Evolutionary conservation across 2,329 filamentous ascomycete genomes (phyloP).

Genomic region (Botrytis fragariae): DNA sequence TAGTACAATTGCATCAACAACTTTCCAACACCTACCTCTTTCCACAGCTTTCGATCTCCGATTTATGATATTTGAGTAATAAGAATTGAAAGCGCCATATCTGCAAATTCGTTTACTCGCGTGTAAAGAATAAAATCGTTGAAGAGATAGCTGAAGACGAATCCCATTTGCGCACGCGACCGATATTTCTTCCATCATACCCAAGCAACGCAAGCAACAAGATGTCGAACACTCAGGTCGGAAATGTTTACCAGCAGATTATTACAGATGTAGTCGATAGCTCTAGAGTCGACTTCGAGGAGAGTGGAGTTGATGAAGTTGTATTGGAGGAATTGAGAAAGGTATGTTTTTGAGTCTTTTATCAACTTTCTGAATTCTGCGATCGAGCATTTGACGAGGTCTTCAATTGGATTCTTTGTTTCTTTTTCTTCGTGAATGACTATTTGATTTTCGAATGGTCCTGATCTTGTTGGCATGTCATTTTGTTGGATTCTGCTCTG

Average conservation of each 20-base stretch:
- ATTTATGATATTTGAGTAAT: neutral
- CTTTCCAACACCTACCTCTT: neutral
- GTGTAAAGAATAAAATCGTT: neutral
- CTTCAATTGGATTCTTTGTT: neutral
- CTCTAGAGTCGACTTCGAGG: slow-evolving; percentile 93
- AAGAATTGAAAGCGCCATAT: neutral
- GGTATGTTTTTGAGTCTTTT: slow-evolving; percentile 57
- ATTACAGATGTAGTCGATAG: slow-evolving; percentile 86
- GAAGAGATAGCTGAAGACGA: neutral
- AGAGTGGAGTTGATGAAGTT: slow-evolving; percentile 84
- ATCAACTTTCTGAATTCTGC: neutral
- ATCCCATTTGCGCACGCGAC: neutral
- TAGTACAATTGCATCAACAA: neutral
- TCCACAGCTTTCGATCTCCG: neutral
- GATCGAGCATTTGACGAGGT: slow-evolving; percentile 9
- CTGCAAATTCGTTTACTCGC: slow-evolving; percentile 11
- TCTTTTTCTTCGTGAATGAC: slow-evolving; percentile 9
- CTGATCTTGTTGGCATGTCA: neutral
- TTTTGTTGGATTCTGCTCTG: neutral
- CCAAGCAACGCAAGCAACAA: slow-evolving; percentile 25
- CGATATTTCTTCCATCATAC: neutral
- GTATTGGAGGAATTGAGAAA: slow-evolving; percentile 83
- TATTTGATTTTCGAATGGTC: neutral
- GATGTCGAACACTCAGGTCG: slow-evolving; percentile 44
- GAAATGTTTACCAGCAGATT: slow-evolving; percentile 75